Percentiles rank a stretch among this genome's conserved stretches.
Evolutionary conservation across 768 basidiomycete genomes (phyloP).

Genomic region (Macrolepiota fuliginosa): DNA sequence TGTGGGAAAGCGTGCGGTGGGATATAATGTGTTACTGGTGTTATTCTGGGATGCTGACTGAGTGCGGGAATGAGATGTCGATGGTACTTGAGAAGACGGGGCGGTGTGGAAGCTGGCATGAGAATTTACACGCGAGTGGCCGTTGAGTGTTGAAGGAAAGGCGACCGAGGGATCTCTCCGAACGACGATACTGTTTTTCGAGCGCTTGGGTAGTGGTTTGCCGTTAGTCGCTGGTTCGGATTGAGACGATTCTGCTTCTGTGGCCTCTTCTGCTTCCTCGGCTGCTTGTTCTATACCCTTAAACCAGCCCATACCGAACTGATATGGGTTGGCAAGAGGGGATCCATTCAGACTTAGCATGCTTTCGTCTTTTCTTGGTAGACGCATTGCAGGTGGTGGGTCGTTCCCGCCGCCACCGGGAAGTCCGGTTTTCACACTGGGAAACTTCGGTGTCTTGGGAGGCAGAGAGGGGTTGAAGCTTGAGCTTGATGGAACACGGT

Average conservation of each 20-base stretch:
- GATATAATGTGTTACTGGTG: conserved; percentile 16
- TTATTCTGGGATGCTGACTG: conserved; percentile 24
- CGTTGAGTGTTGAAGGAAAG: conserved; percentile 26
- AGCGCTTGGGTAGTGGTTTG: conserved; percentile 38
- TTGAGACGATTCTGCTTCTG: conserved; percentile 16
- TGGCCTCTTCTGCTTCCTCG: conserved; percentile 33
- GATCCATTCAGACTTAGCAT: conserved; percentile 84
- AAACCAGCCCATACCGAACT: conserved; percentile 63
- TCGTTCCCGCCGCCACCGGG: conserved; percentile 17
- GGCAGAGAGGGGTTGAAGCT: conserved; percentile 73
- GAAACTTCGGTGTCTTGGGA: conserved; percentile 53
- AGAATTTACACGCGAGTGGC: conserved; percentile 49
- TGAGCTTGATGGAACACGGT: conserved; percentile 54
- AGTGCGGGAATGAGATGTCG: conserved; percentile 41
- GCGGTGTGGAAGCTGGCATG: conserved; percentile 47
- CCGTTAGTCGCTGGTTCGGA: conserved; percentile 13
- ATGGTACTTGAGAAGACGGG: conserved; percentile 28
- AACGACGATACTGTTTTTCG: conserved; percentile 60
- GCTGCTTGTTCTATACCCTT: conserved; percentile 37
- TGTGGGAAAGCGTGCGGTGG: conserved; percentile 27
- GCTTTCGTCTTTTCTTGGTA: conserved; percentile 72
- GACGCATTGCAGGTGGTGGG: conserved; percentile 44
- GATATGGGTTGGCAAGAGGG: conserved; percentile 76
- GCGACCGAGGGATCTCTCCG: conserved; percentile 54
- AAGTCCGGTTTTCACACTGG: conserved; percentile 24